These are phyloP conservation scores for Glycine soja DNA, from an alignment of 306 rosid species.

Conservation along the genomic window DNA sequence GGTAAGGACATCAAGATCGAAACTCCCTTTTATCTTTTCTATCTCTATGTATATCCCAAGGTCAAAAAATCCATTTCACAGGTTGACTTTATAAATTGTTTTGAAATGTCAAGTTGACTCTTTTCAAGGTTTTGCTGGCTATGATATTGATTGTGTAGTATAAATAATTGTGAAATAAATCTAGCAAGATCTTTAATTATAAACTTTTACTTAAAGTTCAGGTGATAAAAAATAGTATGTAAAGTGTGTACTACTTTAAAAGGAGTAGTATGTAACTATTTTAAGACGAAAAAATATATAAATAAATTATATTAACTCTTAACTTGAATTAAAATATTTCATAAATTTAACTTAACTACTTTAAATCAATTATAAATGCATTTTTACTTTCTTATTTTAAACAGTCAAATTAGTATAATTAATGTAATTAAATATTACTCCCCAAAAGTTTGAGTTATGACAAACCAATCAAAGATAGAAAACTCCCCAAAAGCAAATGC, in stretches of 20 bases:
- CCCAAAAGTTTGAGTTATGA: not conserved
- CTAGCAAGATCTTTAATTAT: not conserved
- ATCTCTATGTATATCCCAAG: not conserved
- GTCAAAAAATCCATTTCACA: constrained; percentile 22
- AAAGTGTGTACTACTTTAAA: not conserved
- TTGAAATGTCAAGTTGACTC: constrained; percentile 35
- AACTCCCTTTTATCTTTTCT: not conserved
- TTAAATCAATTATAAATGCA: not conserved
- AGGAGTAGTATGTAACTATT: not conserved
- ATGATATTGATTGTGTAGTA: not conserved
- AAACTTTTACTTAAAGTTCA: not conserved
- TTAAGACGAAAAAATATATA: not conserved
- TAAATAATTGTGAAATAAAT: not conserved
- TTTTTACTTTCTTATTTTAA: not conserved
- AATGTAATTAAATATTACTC: not conserved
- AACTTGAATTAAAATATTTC: not conserved
- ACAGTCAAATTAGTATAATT: not conserved
- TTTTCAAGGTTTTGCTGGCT: not conserved
- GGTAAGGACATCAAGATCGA: constrained; percentile 14
- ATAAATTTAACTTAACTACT: not conserved
- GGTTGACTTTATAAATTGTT: constrained; percentile 8
- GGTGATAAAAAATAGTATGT: not conserved
- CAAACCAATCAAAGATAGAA: too few species aligned
- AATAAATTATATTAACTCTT: not conserved
- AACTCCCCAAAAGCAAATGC: too few species aligned